These are phyloP conservation scores for Aspergillus caelatus DNA, from an alignment of 2,329 filamentous ascomycete species.

Conservation along the genomic window DNA sequence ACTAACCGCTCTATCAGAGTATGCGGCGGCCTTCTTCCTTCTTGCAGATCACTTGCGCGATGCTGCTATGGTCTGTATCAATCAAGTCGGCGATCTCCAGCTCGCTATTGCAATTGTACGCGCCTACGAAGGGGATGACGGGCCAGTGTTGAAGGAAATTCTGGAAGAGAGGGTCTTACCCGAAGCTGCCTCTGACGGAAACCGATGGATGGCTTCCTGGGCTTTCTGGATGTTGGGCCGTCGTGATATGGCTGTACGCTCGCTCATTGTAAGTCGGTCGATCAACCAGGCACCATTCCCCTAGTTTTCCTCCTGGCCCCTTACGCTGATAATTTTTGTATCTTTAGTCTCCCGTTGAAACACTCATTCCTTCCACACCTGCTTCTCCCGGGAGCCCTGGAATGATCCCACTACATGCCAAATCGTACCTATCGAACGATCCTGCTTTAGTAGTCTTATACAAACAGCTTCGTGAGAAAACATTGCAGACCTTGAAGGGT, in stretches of 20 bases:
- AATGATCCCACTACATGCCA: conserved; percentile 62
- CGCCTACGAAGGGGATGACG: conserved; percentile 84
- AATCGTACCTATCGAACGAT: conserved; percentile 85
- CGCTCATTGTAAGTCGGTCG: conserved; percentile 67
- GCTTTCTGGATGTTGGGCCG: conserved; percentile 88
- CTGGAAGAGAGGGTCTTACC: conserved; percentile 79
- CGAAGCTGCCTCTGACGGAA: conserved; percentile 76
- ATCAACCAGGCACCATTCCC: not conserved
- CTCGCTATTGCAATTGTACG: conserved; percentile 85
- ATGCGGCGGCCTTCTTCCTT: conserved; percentile 94
- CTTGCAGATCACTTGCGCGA: conserved; percentile 82
- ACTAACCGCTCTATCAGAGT: conserved; percentile 59
- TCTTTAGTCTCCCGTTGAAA: conserved; percentile 72
- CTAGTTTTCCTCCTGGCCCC: not conserved
- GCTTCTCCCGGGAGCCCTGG: conserved; percentile 67
- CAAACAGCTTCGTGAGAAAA: conserved; percentile 78
- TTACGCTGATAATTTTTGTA: not conserved
- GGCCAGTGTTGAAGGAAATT: conserved; percentile 71
- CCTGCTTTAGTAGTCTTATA: conserved; percentile 87
- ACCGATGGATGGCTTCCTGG: conserved; percentile 95
- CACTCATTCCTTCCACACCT: conserved; percentile 56
- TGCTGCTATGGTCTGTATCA: conserved; percentile 82
- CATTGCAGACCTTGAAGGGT: conserved; percentile 80
- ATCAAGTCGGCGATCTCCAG: conserved; percentile 85
- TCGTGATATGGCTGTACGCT: conserved; percentile 80